These are phyloP conservation scores for Fusarium haematococcum DNA, from an alignment of 2,329 filamentous ascomycete genomes.

Conservation along the genomic window DNA sequence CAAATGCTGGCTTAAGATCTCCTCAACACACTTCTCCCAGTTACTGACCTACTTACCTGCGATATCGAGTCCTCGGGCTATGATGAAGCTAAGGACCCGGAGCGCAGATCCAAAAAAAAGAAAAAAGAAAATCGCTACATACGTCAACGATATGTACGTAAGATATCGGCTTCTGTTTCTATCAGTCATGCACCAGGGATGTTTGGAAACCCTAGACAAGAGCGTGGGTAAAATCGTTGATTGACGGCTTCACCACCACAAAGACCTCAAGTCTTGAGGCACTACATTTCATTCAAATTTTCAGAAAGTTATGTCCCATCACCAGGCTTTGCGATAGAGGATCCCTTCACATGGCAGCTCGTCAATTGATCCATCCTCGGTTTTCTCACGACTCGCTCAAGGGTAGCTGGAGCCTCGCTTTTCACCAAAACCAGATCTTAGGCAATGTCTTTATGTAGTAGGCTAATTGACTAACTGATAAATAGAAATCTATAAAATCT, in stretches of 20 bases:
- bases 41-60: no score
- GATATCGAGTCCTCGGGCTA: background rate
- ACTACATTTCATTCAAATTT: background rate
- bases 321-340: no score
- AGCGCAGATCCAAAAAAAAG: background rate
- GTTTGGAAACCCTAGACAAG: fast-evolving
- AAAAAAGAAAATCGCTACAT: background rate
- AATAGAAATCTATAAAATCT: background rate
- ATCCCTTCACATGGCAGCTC: no score
- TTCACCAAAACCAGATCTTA: no score
- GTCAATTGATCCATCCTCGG: no score
- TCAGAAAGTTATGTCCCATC: no score
- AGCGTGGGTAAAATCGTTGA: background rate
- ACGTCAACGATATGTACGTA: no score
- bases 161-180: background rate
- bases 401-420: background rate
- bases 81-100: background rate
- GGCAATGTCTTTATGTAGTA: background rate
- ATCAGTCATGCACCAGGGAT: no score
- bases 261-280: background rate
- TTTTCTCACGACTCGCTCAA: background rate
- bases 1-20: background rate
- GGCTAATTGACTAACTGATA: background rate
- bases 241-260: no score
- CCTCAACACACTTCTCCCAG: no score